Percentiles rank a stretch among this genome's conserved stretches.
Evolutionary conservation across 2,329 filamentous ascomycete genomes (phyloP).

Genomic region (Periconia sp.): DNA sequence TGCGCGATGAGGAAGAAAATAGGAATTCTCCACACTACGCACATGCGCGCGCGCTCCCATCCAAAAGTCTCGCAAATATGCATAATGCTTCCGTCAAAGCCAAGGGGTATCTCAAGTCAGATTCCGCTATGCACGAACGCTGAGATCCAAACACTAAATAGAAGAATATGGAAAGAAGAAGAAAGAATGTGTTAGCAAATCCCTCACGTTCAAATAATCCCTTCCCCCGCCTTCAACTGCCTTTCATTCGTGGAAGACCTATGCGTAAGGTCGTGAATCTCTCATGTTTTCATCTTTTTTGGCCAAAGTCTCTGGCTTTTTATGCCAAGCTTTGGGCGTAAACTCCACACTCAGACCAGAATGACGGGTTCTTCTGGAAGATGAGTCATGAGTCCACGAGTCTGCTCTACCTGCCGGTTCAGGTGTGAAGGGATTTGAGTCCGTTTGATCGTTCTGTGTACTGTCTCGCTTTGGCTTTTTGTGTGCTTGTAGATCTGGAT

Average conservation of each 20-base stretch:
- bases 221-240: not conserved
- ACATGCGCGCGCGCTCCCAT: no score
- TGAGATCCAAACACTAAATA: not conserved
- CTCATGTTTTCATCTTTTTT: not conserved
- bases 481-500: no score
- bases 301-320: slow-evolving; percentile 6
- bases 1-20: no score
- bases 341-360: slow-evolving; percentile 15
- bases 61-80: no score
- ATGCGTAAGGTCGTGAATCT: slow-evolving; percentile 2
- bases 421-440: not conserved
- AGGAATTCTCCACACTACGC: no score
- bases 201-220: not conserved
- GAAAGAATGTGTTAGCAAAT: not conserved
- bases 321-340: slow-evolving; percentile 16
- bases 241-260: not conserved
- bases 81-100: not conserved
- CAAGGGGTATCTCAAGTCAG: not conserved
- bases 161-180: not conserved
- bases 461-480: not conserved
- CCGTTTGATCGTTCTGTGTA: not conserved
- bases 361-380: slow-evolving; percentile 13
- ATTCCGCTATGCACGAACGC: not conserved
- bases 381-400: not conserved
- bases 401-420: not conserved